phyloP scores from a whole-genome alignment of 192 early-diverging fungal genomes.

The Mortierella antarctica region DNA sequence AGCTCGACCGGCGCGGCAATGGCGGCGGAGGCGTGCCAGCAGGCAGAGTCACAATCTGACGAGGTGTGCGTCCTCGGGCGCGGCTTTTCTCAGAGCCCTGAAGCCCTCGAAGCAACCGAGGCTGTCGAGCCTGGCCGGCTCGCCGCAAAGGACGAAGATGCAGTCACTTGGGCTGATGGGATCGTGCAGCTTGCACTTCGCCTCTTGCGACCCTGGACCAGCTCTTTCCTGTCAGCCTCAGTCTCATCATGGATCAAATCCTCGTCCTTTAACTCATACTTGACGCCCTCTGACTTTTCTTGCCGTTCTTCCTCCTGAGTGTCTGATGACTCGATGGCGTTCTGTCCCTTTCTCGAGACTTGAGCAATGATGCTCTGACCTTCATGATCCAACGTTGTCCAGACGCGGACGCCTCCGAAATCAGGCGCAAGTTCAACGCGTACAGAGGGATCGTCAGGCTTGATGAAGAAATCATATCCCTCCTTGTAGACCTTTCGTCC shows the following conservation, averaged over 20 bases:
- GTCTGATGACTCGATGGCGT: slow-evolving; percentile 1
- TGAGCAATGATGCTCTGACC: slow-evolving; percentile 52
- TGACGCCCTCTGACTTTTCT: not conserved
- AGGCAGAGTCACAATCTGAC: slow-evolving; percentile 27
- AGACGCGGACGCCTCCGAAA: slow-evolving; percentile 52
- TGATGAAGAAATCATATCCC: slow-evolving; percentile 58
- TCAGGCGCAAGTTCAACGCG: slow-evolving; percentile 46
- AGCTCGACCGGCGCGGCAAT: slow-evolving; percentile 42
- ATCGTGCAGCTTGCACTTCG: slow-evolving; percentile 23
- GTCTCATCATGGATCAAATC: slow-evolving; percentile 3
- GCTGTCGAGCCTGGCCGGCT: slow-evolving; percentile 21
- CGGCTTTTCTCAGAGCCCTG: slow-evolving; percentile 33
- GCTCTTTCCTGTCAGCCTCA: not conserved
- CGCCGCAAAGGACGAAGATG: not conserved
- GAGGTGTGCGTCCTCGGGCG: slow-evolving; percentile 28
- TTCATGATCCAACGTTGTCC: slow-evolving; percentile 48
- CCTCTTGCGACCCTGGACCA: slow-evolving; percentile 14
- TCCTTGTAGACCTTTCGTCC: slow-evolving; percentile 54
- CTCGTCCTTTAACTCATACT: not conserved
- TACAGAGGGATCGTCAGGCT: slow-evolving; percentile 52
- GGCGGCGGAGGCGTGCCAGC: slow-evolving; percentile 40
- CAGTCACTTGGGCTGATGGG: not conserved
- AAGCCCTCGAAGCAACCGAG: slow-evolving; percentile 18
- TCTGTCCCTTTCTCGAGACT: slow-evolving; percentile 46
- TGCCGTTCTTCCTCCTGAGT: slow-evolving; percentile 1